Conservation (phyloP, 192 early-diverging fungal genomes). For the Spizellomyces punctatus region DNA sequence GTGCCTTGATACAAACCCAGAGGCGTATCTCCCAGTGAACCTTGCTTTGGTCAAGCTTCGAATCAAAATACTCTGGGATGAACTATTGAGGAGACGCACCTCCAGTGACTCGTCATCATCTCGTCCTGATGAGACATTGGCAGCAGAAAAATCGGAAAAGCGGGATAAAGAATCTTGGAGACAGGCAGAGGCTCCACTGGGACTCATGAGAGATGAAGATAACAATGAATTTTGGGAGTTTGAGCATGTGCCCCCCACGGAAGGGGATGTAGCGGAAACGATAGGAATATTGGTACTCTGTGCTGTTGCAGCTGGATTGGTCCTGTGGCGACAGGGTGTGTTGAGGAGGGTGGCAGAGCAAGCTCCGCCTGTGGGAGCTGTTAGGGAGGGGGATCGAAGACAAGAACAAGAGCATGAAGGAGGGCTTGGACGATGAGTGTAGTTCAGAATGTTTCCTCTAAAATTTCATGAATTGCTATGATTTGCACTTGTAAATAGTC, state of each 20-base stretch:
- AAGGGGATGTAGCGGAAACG: background rate
- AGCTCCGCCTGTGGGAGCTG: too few species aligned
- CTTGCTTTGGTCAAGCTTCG: constrained; percentile 74
- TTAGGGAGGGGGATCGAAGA: too few species aligned
- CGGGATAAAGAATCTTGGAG: background rate
- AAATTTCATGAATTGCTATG: too few species aligned
- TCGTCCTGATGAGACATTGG: background rate
- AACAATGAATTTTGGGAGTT: constrained; percentile 3
- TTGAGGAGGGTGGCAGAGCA: background rate
- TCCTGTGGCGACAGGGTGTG: background rate
- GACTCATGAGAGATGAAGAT: background rate
- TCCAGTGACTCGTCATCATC: background rate
- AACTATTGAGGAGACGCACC: constrained; percentile 18
- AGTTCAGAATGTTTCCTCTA: too few species aligned
- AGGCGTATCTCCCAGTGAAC: constrained; percentile 75
- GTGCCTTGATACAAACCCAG: constrained; percentile 75
- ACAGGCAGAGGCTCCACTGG: background rate
- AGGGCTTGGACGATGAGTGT: too few species aligned
- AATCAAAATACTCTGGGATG: constrained; percentile 39
- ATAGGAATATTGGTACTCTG: background rate
- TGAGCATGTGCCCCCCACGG: background rate
- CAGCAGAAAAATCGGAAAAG: background rate
- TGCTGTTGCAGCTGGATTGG: constrained; percentile 13
- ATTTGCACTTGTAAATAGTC: too few species aligned
- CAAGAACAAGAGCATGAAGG: too few species aligned